A percentile compares a stretch with the other conserved stretches of the same genome.
Evolutionary conservation across 2,329 filamentous ascomycete genomes (phyloP).

Genomic region (Aphanocladium album): DNA sequence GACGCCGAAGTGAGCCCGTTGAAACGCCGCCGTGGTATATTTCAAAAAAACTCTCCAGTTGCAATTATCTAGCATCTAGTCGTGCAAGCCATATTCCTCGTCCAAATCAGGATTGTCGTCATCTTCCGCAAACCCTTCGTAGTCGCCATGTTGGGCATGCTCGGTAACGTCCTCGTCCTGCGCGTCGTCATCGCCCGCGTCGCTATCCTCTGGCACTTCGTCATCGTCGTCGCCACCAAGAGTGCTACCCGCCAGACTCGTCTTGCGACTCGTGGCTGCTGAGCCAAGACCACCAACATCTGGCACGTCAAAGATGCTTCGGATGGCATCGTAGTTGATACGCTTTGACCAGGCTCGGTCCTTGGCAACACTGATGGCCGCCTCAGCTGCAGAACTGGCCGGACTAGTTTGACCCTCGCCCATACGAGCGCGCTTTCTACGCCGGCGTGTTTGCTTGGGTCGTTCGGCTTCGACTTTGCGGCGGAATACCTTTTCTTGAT

Average conservation of each 20-base stretch:
- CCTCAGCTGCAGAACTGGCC: slow-evolving; percentile 64
- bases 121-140: slow-evolving; percentile 30
- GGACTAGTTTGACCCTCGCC: slow-evolving; percentile 61
- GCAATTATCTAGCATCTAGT: slow-evolving; percentile 13
- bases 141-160: slow-evolving; percentile 18
- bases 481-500: slow-evolving; percentile 78
- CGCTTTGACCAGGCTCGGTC: slow-evolving; percentile 66
- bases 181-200: slow-evolving; percentile 32
- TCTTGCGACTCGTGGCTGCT: slow-evolving; percentile 43
- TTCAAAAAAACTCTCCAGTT: not conserved
- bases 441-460: slow-evolving; percentile 53
- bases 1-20: not conserved
- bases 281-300: slow-evolving; percentile 43
- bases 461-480: slow-evolving; percentile 58
- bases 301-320: slow-evolving; percentile 49
- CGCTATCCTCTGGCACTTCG: slow-evolving; percentile 31
- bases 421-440: slow-evolving; percentile 52
- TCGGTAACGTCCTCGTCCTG: slow-evolving; percentile 26
- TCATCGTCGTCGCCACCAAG: slow-evolving; percentile 29
- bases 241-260: slow-evolving; percentile 32
- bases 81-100: slow-evolving; percentile 30
- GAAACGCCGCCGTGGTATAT: not conserved
- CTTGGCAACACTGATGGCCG: slow-evolving; percentile 63
- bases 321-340: slow-evolving; percentile 66
- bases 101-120: slow-evolving; percentile 35